Base-by-base conservation (phyloP, 805 yeast species). In the Hanseniaspora valbyensis region DNA sequence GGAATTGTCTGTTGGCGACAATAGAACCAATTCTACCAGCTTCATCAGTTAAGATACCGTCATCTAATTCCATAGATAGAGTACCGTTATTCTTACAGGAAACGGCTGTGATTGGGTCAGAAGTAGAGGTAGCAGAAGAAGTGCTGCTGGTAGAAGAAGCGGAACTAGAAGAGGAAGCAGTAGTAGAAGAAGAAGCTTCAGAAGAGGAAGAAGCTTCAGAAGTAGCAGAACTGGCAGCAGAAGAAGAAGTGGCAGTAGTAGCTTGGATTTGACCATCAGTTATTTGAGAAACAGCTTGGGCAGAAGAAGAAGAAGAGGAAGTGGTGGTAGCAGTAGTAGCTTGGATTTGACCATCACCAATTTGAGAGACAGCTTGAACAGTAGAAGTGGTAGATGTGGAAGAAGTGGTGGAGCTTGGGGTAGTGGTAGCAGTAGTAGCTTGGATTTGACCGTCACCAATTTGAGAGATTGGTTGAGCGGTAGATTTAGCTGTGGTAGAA, bases 1-100 rank as follows among this genome's bases (percentile, higher is more conserved):
- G 86, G 75, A 80, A 78, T 69, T 81, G 87, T 69, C 80, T 72
- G 77, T 79, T 80, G 44, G 84, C 74, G 53, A 80, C 86, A 64
- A 80, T 78, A 44, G 85, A 74, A 56, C 86, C 86, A 56, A 80
- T 66, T 73, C 87, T 77, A 42, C 80, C 81, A 55, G 68, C 59
- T 26, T 71, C 56, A 58, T 80, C 87, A 29, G 65, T 71, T 59
- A 81, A 70, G 44, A 76, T 61, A 54, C 78, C 69, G 19, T 60
- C 68, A 33, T 69, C 63, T 58, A 81, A 70, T 29, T 71, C 69
- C 69, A 80, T 68, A 24, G 76, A 63, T 59, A 81, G 70, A 42
- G 81, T 61, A 50, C 67, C 63, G 55, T 55, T 29, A 55, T 54
- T 57, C 34, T 56, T 55, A 55, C 68, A 63, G 36, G 67, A 62